Conservation (phyloP, 768 basidiomycete genomes). For the Lyophyllum shimeji region DNA sequence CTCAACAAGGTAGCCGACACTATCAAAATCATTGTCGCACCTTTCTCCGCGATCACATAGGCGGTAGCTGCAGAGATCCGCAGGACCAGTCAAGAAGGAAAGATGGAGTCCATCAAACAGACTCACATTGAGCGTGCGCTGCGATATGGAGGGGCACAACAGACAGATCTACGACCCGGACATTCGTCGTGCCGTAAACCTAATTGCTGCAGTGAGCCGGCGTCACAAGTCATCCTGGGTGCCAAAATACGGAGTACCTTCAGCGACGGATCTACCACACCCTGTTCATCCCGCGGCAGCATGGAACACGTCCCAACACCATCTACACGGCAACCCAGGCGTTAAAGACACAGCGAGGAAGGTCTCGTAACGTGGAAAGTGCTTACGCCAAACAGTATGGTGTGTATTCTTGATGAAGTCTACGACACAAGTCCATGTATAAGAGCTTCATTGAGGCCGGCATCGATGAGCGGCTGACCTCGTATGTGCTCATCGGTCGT, state of each 20-base stretch:
- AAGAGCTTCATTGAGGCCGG: not conserved
- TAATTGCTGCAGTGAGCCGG: conserved; percentile 17
- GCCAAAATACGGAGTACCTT: conserved; percentile 27
- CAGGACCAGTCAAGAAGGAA: conserved; percentile 4
- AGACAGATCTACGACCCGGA: conserved; percentile 58
- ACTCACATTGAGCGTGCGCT: conserved; percentile 47
- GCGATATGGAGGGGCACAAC: conserved; percentile 51
- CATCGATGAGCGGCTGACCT: conserved; percentile 15
- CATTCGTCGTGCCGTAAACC: conserved; percentile 58
- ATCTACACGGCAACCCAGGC: conserved; percentile 33
- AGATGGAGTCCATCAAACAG: too few species aligned
- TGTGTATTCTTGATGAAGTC: conserved; percentile 19
- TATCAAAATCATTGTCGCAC: conserved; percentile 18
- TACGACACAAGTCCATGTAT: conserved; percentile 18
- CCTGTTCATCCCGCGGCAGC: conserved; percentile 49
- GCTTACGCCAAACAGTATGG: conserved; percentile 10
- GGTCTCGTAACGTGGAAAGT: conserved; percentile 15
- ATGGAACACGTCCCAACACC: conserved; percentile 50
- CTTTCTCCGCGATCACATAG: conserved; percentile 49
- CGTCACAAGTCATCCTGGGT: not conserved
- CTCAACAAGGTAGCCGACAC: not conserved
- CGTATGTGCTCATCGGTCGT: conserved; percentile 34
- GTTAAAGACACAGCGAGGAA: conserved; percentile 41
- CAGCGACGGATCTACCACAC: conserved; percentile 49
- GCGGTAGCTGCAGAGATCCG: conserved; percentile 31